A percentile compares a stretch with the other conserved stretches of the same genome.
These are phyloP conservation scores for Eutrema japonicum DNA, from an alignment of 345 rosid genomes.

Conservation along the genomic window DNA sequence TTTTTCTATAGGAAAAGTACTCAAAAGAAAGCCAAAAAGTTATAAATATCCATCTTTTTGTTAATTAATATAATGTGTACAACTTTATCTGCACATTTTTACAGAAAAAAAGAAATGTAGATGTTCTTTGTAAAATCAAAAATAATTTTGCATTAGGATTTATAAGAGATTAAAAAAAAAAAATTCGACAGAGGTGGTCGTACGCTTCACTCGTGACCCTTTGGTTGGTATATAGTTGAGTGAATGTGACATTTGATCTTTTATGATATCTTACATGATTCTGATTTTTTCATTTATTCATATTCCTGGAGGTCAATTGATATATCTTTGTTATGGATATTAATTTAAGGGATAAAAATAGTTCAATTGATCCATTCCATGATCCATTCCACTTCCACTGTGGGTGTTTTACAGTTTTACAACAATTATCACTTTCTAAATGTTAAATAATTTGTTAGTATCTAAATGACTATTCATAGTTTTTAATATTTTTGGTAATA, in stretches of 20 bases:
- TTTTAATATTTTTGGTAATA: no score
- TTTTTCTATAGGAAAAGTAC: not conserved
- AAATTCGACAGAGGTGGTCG: slow-evolving; percentile 4
- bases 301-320: not conserved
- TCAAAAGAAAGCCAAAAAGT: not conserved
- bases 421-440: no score
- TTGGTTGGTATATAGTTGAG: slow-evolving; percentile 4
- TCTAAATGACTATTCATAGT: no score
- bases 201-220: slow-evolving; percentile 24
- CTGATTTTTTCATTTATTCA: not conserved
- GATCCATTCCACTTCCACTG: no score
- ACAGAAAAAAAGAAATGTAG: no score
- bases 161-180: not conserved
- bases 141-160: not conserved
- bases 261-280: not conserved
- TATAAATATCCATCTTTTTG: not conserved
- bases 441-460: no score
- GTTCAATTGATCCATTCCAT: no score
- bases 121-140: not conserved
- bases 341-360: no score
- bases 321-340: no score
- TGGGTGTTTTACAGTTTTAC: no score
- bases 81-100: not conserved
- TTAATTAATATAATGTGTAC: not conserved
- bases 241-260: slow-evolving; percentile 32